Evolutionary conservation across 192 early-diverging fungal genomes (phyloP), one percentile per base, ranked within the genome.

Genomic region (Linnemannia elongata): DNA sequence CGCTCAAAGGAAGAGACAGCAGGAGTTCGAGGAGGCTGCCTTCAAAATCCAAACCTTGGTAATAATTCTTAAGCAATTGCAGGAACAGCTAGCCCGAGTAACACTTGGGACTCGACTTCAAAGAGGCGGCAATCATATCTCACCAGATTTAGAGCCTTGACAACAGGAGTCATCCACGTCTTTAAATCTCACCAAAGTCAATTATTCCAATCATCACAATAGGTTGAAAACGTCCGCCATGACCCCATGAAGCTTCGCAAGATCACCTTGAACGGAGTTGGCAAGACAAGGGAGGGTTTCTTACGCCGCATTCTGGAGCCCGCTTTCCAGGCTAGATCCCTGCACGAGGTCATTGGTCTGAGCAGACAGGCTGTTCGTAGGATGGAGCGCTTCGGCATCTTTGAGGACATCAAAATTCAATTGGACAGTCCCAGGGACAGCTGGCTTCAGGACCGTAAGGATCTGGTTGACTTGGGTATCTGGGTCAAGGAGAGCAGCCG

Each of bases 391-490:
- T 88, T 97, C 24, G 96, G 93, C 52, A 93, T 96, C 44, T 96
- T 96, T 88, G 89, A 94, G 17, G 77, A 92, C 54, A 90, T 97
- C 54, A 87, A 91, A 38, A 88, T 97, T 1, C 82, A 89, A 4
- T 80, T 97, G n/a, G 96, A 97, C 81, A 88, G 91, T 39, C 81
- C 92, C 10, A 80, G 72, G 30, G 85, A 89, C 6, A 82, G 86
- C 41, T 74, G 91, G 41, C 83, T 89, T 24, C 84, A 76, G 13
- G 77, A 90, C 36, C 85, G 85, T 35, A 78, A 82, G 63, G 91
- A 89, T 33, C 80, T 87, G 2, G 85, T 98, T 8, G 94, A 98
- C 88, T 93, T 98, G 35, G 88, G 94, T 8, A 88, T 98, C 49
- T 85, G 83, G 12, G 92, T 96, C 73, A 91, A 95, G 79, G 96